Conservation (phyloP, 352 stramenopile species). For the Elongisporangium undulatum region DNA sequence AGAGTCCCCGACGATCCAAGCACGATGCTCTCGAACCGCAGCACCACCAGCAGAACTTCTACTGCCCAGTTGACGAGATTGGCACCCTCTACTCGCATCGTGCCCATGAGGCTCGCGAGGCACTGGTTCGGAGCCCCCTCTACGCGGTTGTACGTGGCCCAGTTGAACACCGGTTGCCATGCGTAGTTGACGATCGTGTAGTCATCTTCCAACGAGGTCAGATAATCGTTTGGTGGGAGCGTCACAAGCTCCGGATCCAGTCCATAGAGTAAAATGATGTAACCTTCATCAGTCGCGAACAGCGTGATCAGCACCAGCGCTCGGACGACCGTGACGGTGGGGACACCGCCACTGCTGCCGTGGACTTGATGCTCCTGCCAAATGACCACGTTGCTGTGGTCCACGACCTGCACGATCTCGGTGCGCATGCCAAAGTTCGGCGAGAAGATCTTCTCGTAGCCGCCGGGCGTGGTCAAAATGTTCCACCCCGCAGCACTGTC, state of each 20-base stretch:
- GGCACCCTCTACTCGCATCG: conserved; percentile 11
- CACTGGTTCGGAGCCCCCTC: conserved; percentile 8
- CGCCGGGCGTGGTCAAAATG: conserved; percentile 14
- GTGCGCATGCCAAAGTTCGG: conserved; percentile 25
- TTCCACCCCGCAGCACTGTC: conserved; percentile 12
- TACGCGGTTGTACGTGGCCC: conserved; percentile 15
- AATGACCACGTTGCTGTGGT: conserved; percentile 33
- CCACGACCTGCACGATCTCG: conserved; percentile 23
- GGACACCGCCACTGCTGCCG: conserved; percentile 15
- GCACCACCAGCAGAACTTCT: conserved; percentile 19
- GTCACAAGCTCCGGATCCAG: too few species aligned
- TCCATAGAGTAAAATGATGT: too few species aligned
- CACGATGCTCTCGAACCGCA: too few species aligned
- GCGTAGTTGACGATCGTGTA: conserved; percentile 10
- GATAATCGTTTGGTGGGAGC: too few species aligned
- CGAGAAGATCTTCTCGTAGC: conserved; percentile 22
- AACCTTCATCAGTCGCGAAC: too few species aligned
- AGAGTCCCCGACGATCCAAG: too few species aligned
- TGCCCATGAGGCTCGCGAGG: conserved; percentile 13
- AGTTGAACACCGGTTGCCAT: conserved; percentile 17
- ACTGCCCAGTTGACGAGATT: conserved; percentile 19
- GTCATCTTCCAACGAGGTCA: too few species aligned
- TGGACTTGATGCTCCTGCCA: conserved; percentile 27
- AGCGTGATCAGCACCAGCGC: not conserved
- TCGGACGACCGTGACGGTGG: conserved; percentile 15